Conservation (phyloP, 768 basidiomycete species). For the Rhodocollybia butyracea region DNA sequence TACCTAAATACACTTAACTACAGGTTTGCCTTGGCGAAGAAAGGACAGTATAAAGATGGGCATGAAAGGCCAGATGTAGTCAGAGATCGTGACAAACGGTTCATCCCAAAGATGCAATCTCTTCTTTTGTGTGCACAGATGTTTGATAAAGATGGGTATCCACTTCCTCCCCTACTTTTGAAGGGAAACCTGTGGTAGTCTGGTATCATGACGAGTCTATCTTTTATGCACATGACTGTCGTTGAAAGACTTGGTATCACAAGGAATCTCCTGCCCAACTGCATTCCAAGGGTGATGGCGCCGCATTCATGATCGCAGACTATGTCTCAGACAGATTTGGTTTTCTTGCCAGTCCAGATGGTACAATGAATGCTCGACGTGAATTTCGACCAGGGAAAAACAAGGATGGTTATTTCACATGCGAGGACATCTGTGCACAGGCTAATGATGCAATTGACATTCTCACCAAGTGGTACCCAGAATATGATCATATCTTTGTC, state of each 20-base stretch:
- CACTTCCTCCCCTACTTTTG: background rate
- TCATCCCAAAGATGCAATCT: background rate
- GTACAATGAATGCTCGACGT: background rate
- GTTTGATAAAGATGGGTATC: background rate
- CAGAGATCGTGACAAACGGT: background rate
- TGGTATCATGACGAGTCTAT: background rate
- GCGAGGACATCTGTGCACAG: background rate
- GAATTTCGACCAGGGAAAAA: background rate
- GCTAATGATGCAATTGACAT: background rate
- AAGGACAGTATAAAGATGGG: background rate
- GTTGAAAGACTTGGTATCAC: background rate
- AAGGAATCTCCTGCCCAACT: background rate
- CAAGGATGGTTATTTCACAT: background rate
- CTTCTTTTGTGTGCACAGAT: background rate
- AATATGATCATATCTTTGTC: background rate
- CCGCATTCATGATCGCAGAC: background rate
- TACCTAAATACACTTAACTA: constrained; percentile 21
- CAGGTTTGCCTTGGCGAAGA: constrained; percentile 1
- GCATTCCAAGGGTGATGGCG: background rate
- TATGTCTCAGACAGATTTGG: background rate
- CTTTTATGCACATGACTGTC: background rate
- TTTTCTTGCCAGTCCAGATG: background rate
- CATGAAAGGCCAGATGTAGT: background rate
- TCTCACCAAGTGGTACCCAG: background rate
- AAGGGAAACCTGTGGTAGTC: background rate